phyloP scores from a whole-genome alignment of 2,329 filamentous ascomycete species.

The Fonsecaea monophora region DNA sequence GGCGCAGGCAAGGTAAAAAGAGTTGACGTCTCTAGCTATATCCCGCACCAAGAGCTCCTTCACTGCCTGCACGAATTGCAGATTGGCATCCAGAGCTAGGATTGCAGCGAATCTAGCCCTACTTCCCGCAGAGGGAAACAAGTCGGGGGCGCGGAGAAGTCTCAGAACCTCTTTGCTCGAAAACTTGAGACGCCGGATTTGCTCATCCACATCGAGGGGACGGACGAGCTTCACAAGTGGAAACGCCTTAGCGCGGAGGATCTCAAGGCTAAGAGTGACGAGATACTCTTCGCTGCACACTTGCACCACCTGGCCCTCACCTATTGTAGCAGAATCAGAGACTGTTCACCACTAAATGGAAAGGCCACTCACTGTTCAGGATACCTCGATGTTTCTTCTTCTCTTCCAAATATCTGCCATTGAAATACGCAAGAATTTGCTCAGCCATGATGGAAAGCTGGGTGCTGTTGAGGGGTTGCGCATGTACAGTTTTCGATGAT shows the following conservation, averaged over 20 bases:
- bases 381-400: conserved; percentile 14
- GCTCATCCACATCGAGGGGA: conserved; percentile 8
- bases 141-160: conserved; percentile 28
- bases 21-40: conserved; percentile 11
- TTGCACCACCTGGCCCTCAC: conserved; percentile 20
- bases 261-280: conserved; percentile 24
- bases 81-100: conserved; percentile 31
- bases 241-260: conserved; percentile 33
- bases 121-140: conserved; percentile 30
- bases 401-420: background rate
- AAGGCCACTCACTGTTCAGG: conserved; percentile 15
- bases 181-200: conserved; percentile 29
- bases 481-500: no score
- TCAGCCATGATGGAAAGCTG: background rate
- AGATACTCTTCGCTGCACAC: conserved; percentile 33
- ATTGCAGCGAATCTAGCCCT: conserved; percentile 27
- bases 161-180: conserved; percentile 24
- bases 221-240: conserved; percentile 26
- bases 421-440: background rate
- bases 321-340: conserved; percentile 5
- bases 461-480: background rate
- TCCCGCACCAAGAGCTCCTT: conserved; percentile 24
- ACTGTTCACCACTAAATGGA: background rate
- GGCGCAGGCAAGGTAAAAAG: background rate
- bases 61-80: conserved; percentile 32